phyloP scores from a whole-genome alignment of 352 stramenopile species.

The Globisporangium irregulare region DNA sequence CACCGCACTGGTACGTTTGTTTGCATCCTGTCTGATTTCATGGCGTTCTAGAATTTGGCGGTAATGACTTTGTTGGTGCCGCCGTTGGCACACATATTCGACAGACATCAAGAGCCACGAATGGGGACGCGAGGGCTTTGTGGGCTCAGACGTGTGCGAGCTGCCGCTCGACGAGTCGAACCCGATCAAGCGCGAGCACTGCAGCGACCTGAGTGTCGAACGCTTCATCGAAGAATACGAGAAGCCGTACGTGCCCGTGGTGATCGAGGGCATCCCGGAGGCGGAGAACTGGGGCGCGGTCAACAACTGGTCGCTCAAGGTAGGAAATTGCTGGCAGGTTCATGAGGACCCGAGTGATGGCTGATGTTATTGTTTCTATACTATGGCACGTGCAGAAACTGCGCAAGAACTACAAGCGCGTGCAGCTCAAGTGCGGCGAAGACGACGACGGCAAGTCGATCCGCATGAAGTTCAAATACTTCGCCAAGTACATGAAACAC shows the following conservation, averaged over 20 bases:
- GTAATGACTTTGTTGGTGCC: not conserved
- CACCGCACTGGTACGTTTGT: constrained; percentile 58
- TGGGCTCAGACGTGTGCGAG: constrained; percentile 75
- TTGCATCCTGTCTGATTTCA: not conserved
- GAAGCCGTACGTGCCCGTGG: constrained; percentile 57
- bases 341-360: not conserved
- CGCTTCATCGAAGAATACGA: constrained; percentile 88
- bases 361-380: too few species aligned
- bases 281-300: constrained; percentile 67
- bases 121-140: constrained; percentile 81
- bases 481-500: constrained; percentile 63
- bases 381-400: constrained; percentile 25
- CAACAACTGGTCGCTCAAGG: constrained; percentile 75
- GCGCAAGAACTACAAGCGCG: constrained; percentile 73
- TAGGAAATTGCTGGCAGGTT: constrained; percentile 1
- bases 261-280: constrained; percentile 84
- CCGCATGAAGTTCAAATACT: constrained; percentile 84
- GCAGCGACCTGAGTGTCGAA: constrained; percentile 69
- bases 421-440: constrained; percentile 78
- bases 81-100: not conserved
- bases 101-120: constrained; percentile 63
- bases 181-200: constrained; percentile 66
- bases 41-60: constrained; percentile 3
- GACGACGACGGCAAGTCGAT: constrained; percentile 77
- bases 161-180: constrained; percentile 67